Evolutionary conservation across 352 stramenopile species (phyloP).

Genomic region (Phytophthora colocasiae): DNA sequence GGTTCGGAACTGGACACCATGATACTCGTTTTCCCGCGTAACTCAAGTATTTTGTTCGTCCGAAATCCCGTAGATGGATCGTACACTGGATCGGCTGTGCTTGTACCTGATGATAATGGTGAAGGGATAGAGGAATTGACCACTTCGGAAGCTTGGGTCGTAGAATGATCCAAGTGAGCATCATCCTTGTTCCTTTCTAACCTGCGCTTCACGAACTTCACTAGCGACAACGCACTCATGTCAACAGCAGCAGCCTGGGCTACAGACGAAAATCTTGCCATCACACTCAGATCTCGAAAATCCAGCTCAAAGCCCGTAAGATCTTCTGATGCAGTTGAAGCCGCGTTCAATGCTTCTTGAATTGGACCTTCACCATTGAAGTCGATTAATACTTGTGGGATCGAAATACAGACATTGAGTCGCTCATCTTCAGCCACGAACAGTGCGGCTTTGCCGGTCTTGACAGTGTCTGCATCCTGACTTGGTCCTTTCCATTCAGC

Average conservation of each 20-base stretch:
- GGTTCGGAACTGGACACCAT: constrained; percentile 58
- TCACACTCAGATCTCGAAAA: constrained; percentile 62
- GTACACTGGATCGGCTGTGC: constrained; percentile 55
- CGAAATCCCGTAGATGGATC: constrained; percentile 44
- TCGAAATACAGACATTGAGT: constrained; percentile 66
- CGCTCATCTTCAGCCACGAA: constrained; percentile 74
- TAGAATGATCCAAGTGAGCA: constrained; percentile 37
- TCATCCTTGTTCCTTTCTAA: constrained; percentile 36
- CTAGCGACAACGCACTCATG: constrained; percentile 49
- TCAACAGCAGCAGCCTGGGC: constrained; percentile 61
- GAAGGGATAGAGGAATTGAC: not conserved
- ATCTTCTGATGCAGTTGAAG: constrained; percentile 11
- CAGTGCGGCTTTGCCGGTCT: constrained; percentile 11
- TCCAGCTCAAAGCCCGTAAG: constrained; percentile 71
- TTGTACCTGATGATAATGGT: constrained; percentile 20
- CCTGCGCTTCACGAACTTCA: constrained; percentile 43
- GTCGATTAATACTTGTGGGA: constrained; percentile 71
- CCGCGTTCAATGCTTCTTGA: constrained; percentile 15
- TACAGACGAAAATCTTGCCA: constrained; percentile 67
- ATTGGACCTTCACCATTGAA: constrained; percentile 57
- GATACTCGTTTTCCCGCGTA: constrained; percentile 62
- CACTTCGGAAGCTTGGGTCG: constrained; percentile 21
- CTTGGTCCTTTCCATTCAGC: constrained; percentile 49
- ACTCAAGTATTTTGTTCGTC: constrained; percentile 63
- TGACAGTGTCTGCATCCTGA: not conserved